These are phyloP conservation scores for Nemania sp. DNA, from an alignment of 2,329 filamentous ascomycete genomes.

Conservation along the genomic window DNA sequence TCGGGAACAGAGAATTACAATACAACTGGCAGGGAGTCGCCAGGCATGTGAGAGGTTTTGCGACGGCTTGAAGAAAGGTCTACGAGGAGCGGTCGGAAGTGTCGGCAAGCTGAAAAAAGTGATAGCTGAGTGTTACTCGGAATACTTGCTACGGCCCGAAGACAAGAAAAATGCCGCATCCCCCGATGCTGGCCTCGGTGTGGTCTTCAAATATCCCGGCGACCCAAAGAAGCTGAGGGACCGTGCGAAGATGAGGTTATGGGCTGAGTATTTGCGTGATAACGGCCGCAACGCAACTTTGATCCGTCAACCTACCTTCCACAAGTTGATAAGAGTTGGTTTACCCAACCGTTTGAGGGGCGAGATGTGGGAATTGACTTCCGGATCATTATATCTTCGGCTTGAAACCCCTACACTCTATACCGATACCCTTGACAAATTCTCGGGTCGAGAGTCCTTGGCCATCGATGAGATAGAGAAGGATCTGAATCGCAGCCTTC, in stretches of 20 bases:
- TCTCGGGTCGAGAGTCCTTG: conserved; percentile 86
- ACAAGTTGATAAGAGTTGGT: conserved; percentile 95
- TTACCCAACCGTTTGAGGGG: conserved; percentile 92
- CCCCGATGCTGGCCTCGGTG: conserved; percentile 93
- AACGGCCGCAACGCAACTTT: conserved; percentile 94
- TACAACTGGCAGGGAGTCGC: conserved; percentile 89
- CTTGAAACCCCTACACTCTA: conserved; percentile 88
- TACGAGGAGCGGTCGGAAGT: conserved; percentile 87
- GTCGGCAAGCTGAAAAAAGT: conserved; percentile 87
- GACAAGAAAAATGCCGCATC: conserved; percentile 72
- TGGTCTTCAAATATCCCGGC: conserved; percentile 93
- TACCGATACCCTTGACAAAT: conserved; percentile 84
- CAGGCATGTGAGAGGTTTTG: conserved; percentile 95
- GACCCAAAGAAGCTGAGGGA: conserved; percentile 94
- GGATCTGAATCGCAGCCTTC: conserved; percentile 93
- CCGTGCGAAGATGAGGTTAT: conserved; percentile 95
- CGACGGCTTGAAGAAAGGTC: conserved; percentile 90
- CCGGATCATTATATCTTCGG: conserved; percentile 88
- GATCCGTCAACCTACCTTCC: conserved; percentile 95
- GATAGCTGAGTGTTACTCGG: conserved; percentile 88
- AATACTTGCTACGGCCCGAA: conserved; percentile 77
- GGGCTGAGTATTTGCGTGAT: conserved; percentile 95
- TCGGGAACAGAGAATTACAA: conserved; percentile 85
- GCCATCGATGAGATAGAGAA: conserved; percentile 99
- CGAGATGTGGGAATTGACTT: conserved; percentile 96